Base-by-base conservation (phyloP, 352 stramenopile genomes). In the Hyaloperonospora brassicae region DNA sequence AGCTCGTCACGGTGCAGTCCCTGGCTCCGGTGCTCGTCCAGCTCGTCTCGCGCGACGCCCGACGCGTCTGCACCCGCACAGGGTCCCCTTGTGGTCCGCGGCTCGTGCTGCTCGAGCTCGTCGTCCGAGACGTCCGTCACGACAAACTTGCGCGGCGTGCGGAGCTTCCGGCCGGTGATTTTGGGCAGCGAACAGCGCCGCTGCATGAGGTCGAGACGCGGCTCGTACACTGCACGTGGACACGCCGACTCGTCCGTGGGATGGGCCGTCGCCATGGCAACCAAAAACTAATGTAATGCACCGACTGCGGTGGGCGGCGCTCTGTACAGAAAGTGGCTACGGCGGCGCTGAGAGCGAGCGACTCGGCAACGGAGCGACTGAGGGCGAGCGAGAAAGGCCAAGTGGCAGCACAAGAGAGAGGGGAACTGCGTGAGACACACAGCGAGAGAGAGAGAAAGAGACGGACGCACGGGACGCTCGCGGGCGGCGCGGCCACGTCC, bases 71-170 rank as follows among this genome's bases (percentile, higher is more conserved):
- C 44, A 38, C 25, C 11, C 38, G 38, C 35, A 40, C 24, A 24
- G 40, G 30, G 14, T 11, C 50, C 55, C 22, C 17, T 17, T 17
- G 17, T 17, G 17, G n/a, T 10, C 12, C 50, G 41, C 14, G 50
- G 31, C 35, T 41, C 40, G 6, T 43, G 39, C 27, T 34, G 34
- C 38, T 61, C 56, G 38, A 69, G 57, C 47, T 79, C 66, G 21
- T 82, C 71, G 21, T 82, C 71, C 12, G 74, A 72, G 24, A 89
- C 59, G 52, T 89, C 79, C 13, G 79, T 89, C 21, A 89, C 64
- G 25, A 87, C 79, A 38, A 89, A 89, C 34, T 80, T 79, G 2
- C 75, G 63, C 35, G 79, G 76, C 30, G 68, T 75, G 21, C 76
- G 71, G 38, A 72, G 67, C 17, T 79, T 80, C 13, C 79, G 72